phyloP scores from a whole-genome alignment of 2,329 filamentous ascomycete genomes.

The Epichloe brachyelytri region DNA sequence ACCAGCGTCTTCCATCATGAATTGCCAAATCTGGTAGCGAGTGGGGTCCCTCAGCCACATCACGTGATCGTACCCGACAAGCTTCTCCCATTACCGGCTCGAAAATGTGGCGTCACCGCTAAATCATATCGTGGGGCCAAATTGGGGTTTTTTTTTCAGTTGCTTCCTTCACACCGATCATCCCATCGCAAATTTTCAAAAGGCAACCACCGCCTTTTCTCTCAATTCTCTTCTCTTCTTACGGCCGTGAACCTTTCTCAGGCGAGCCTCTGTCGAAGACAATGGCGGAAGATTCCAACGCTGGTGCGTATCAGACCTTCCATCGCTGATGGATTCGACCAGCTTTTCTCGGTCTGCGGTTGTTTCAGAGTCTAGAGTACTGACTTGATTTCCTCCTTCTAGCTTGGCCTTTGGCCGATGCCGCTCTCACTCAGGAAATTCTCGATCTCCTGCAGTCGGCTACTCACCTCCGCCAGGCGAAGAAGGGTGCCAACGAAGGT shows the following conservation, averaged over 20 bases:
- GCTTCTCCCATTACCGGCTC: neutral
- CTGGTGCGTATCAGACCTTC: conserved; percentile 9
- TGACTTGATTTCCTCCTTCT: conserved; percentile 2
- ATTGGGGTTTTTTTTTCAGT: neutral
- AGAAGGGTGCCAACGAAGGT: conserved; percentile 78
- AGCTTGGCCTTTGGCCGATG: conserved; percentile 63
- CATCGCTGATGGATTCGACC: neutral
- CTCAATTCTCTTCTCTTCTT: conserved; percentile 1
- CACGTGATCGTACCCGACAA: neutral
- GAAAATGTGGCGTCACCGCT: neutral
- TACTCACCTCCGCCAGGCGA: conserved; percentile 56
- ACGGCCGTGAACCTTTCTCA: conserved; percentile 45
- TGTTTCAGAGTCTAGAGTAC: neutral
- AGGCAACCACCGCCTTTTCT: conserved; percentile 1
- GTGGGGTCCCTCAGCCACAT: neutral
- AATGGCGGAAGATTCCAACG: conserved; percentile 16
- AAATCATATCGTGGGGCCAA: neutral
- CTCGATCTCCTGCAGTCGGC: conserved; percentile 69
- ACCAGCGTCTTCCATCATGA: too few relatives aligned
- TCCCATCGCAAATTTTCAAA: conserved; percentile 4
- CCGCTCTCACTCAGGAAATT: conserved; percentile 65
- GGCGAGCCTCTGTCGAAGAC: conserved; percentile 16
- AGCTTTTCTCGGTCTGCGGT: neutral
- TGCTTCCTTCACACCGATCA: neutral
- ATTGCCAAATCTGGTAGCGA: neutral